Base-by-base conservation (phyloP, 73 alveolate species). In the Stentor roeselii region DNA sequence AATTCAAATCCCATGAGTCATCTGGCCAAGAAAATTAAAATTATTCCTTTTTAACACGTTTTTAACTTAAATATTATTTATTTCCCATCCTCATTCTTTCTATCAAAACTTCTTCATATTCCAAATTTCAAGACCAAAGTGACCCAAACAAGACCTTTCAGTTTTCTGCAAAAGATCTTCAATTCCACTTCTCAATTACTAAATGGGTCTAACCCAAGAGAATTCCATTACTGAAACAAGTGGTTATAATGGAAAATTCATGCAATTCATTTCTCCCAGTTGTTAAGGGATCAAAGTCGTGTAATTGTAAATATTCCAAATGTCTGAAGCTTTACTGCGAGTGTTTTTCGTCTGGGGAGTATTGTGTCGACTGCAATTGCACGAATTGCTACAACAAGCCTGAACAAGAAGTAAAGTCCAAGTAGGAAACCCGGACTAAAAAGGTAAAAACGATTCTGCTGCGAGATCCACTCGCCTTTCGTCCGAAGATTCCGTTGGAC, bases 281-380 rank as follows among this genome's bases (percentile, higher is more conserved):
- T 11, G 30, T 50, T 21, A 50, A 50, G 21, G 67, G 67, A 50
- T 11, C 67, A 39, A 86, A 82, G 82, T 75, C 61, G 3, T 92
- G 97, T 85, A 92, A 92, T 50, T 92, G 97, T 82, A 89, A 89
- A 85, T 88, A 92, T 50, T 92, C 97, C 11, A 82, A 77, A 39
- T 92, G 97, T 83, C 84, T 92, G 6, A 92, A 92, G 75, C 92
- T 92, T 27, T 92, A 92, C 77, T 92, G 97, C 37, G 97, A 92
- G 80, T 92, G 97, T 82, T 92, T 92, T 67, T 83, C 92, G 1
- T 78, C 90, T 36, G 95, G 95, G 3, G 91, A 89, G 31, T 89
- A 87, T 59, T 91, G 97, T 78, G 86, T 83, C 39, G 83, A 89
- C 41, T 91, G 97, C 85, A 86, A 85, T 82, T 91, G 97, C 75